These are phyloP conservation scores for Puccinia polysora DNA, from an alignment of 1,284 basidiomycete genomes.

Conservation along the genomic window DNA sequence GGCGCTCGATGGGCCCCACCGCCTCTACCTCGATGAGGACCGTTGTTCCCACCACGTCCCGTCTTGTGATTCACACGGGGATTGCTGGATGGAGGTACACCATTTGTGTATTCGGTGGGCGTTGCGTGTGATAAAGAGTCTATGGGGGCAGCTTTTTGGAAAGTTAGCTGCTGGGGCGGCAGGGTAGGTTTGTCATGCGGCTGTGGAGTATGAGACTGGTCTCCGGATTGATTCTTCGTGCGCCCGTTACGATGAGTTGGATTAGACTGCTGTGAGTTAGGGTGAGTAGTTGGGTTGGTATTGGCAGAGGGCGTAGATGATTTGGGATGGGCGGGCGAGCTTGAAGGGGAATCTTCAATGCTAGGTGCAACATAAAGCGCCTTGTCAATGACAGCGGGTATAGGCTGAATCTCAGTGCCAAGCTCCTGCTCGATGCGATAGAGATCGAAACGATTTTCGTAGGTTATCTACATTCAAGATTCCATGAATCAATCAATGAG, in stretches of 20 bases:
- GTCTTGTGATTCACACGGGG: constrained; percentile 22
- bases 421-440: constrained; percentile 98
- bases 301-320: background rate
- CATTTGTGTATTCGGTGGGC: constrained; percentile 40
- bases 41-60: constrained; percentile 24
- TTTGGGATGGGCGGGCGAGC: background rate
- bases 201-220: constrained; percentile 27
- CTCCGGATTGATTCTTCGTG: background rate
- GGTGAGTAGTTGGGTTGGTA: constrained; percentile 6
- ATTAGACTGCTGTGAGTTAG: constrained; percentile 16
- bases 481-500: background rate
- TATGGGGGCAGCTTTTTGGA: constrained; percentile 44
- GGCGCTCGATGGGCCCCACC: constrained; percentile 32
- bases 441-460: constrained; percentile 94
- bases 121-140: constrained; percentile 41
- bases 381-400: constrained; percentile 84
- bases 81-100: constrained; percentile 21
- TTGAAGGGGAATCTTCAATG: constrained; percentile 31
- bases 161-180: constrained; percentile 42
- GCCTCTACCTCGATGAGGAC: constrained; percentile 34
- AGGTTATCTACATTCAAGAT: constrained; percentile 54
- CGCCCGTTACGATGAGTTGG: constrained; percentile 22
- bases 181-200: constrained; percentile 41
- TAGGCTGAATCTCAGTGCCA: constrained; percentile 94
- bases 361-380: constrained; percentile 75